Base-by-base conservation (phyloP, 345 rosid species). In the Eutrema japonicum region DNA sequence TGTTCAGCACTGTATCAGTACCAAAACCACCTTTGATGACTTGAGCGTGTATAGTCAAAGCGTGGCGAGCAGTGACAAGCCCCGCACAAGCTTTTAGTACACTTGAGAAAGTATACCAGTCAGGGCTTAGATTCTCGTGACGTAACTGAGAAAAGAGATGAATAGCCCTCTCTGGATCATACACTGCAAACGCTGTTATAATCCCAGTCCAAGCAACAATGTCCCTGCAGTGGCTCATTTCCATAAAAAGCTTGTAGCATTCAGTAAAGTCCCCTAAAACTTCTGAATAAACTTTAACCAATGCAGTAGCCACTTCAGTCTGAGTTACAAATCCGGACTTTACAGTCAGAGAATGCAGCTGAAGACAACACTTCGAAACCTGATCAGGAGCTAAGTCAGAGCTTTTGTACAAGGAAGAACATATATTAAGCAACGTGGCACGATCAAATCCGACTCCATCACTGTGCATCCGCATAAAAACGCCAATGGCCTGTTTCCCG, bases 31-130 rank as follows among this genome's bases (percentile, higher is more conserved):
- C 67, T 70, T 85, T 93, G 32, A 84, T 72, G 42, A 86, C 87
- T 70, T 67, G 92, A 7, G 90, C 82, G 77, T 93, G 96, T 60
- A 91, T 77, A 13, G 82, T 80, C 67, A 66, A 71, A 30, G 88
- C 82, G 37, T 86, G 89, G 52, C 82, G 82, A 64, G 83, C 87
- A 1, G 85, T 88, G 64, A 85, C 82, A 54, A 93, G 86, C 71
- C 92, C 85, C 7, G 94, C 92, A 77, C 96, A 89, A 64, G 97
- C 91, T 85, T 93, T 93, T 12, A 93, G 65, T 29, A 84, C 80
- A 48, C 82, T 87, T 27, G 98, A 91, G 78, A 85, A 91, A 26
- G 94, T 86, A 81, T 82, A 89, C 83, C 90, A 74, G 75, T 93
- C 98, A 11, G 96, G 96, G 67, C 30, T 70, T 38, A 88, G 54